A percentile compares a stretch with the other conserved stretches of the same genome.
phyloP scores from a whole-genome alignment of 192 early-diverging fungal genomes.

The Piromyces sp. region DNA sequence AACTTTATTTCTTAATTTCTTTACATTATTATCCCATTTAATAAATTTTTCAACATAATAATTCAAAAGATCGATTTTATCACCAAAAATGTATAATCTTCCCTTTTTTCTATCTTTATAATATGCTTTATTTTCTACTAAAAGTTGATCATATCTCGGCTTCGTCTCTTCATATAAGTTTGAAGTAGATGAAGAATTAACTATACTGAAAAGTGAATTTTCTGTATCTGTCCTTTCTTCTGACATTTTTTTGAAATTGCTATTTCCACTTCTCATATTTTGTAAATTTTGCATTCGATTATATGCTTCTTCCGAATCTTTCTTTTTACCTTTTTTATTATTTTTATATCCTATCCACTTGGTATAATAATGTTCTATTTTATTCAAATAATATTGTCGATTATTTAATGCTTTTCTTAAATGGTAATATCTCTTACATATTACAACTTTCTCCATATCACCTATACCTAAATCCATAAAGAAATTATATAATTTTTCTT shows the following conservation, averaged over 20 bases:
- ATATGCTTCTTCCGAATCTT: neutral
- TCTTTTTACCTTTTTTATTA: neutral
- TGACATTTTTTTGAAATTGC: neutral
- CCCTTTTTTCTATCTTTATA: neutral
- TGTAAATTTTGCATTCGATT: neutral
- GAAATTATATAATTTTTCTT: slow-evolving; percentile 24
- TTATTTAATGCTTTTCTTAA: slow-evolving; percentile 21
- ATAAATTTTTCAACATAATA: neutral
- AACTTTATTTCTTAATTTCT: neutral
- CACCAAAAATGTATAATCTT: neutral
- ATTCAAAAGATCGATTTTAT: neutral
- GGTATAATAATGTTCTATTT: slow-evolving; percentile 18
- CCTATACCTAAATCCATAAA: slow-evolving; percentile 36
- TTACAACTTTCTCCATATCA: slow-evolving; percentile 23
- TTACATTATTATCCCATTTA: neutral
- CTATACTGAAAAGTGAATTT: neutral
- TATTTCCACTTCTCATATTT: neutral
- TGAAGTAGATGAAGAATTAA: neutral
- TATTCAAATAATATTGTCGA: slow-evolving; percentile 15
- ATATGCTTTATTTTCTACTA: neutral
- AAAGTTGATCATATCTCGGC: neutral
- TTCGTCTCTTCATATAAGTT: neutral
- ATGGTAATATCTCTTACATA: slow-evolving; percentile 24
- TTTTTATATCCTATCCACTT: neutral
- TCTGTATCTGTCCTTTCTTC: neutral